phyloP scores from a whole-genome alignment of 495 filamentous ascomycete species.

The Pyronema domesticum region DNA sequence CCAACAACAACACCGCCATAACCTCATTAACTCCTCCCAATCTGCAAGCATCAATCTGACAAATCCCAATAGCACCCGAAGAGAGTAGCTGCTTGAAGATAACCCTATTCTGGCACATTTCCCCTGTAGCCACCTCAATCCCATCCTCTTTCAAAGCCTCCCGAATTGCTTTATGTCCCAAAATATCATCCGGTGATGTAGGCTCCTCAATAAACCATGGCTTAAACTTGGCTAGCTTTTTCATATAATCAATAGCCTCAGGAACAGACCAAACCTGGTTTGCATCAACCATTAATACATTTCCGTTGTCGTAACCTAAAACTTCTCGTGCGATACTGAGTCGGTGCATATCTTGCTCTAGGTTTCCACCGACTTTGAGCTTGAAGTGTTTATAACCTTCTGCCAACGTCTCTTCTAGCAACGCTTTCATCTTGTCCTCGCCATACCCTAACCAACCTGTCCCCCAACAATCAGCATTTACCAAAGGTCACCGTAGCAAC shows the following conservation, averaged over 20 bases:
- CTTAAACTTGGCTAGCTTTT: conserved; percentile 61
- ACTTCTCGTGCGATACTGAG: conserved; percentile 60
- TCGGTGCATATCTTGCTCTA: conserved; percentile 52
- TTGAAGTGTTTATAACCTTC: conserved; percentile 82
- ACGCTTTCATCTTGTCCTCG: conserved; percentile 59
- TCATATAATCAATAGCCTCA: conserved; percentile 79
- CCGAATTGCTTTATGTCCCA: conserved; percentile 69
- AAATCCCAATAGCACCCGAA: conserved; percentile 63
- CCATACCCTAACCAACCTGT: conserved; percentile 75
- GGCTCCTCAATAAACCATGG: conserved; percentile 98
- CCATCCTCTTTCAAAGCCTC: conserved; percentile 56
- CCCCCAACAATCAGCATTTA: background rate
- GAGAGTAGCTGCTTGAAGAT: conserved; percentile 85
- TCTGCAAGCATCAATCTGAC: conserved; percentile 82
- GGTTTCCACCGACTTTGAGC: conserved; percentile 61
- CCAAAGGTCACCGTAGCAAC: background rate
- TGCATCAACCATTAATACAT: conserved; percentile 86
- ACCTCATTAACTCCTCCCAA: conserved; percentile 88
- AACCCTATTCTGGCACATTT: conserved; percentile 93
- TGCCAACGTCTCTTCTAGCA: conserved; percentile 52
- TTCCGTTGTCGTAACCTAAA: conserved; percentile 71
- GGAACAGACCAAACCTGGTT: conserved; percentile 92
- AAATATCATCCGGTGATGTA: conserved; percentile 82
- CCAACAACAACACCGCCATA: conserved; percentile 75
- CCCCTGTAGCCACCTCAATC: conserved; percentile 78